phyloP scores from a whole-genome alignment of 2,329 filamentous ascomycete genomes.

The Alternaria sp. region DNA sequence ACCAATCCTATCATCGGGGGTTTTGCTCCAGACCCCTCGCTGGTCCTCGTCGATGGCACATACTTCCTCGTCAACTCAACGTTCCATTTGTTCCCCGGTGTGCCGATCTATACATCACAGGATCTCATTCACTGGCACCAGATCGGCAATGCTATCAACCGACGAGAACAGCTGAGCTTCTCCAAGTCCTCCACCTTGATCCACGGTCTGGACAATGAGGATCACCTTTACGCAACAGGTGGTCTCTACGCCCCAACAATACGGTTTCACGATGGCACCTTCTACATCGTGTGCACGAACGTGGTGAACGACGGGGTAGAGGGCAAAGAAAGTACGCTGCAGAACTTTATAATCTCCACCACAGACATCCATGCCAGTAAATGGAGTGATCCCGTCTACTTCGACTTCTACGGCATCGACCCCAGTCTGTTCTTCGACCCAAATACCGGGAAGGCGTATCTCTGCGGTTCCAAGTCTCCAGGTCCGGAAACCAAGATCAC shows the following conservation, averaged over 20 bases:
- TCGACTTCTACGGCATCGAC: constrained; percentile 22
- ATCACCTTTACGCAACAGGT: constrained; percentile 21
- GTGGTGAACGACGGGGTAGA: constrained; percentile 37
- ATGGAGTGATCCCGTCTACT: constrained; percentile 21
- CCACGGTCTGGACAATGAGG: constrained; percentile 3
- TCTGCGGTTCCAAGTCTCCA: constrained; percentile 27
- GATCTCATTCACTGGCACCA: constrained; percentile 60
- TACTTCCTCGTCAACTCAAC: constrained; percentile 60
- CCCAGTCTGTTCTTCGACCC: constrained; percentile 22
- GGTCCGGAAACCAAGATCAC: constrained; percentile 24
- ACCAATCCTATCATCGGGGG: constrained; percentile 52
- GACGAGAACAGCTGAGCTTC: constrained; percentile 55
- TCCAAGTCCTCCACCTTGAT: constrained; percentile 53
- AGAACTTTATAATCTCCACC: constrained; percentile 40
- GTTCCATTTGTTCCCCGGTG: constrained; percentile 59
- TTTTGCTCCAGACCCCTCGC: constrained; percentile 57
- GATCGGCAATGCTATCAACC: constrained; percentile 54
- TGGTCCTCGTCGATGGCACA: constrained; percentile 50
- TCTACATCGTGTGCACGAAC: constrained; percentile 28
- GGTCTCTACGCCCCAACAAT: constrained; percentile 28
- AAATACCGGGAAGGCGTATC: constrained; percentile 15
- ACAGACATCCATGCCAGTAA: constrained; percentile 13
- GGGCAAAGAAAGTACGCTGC: constrained; percentile 52
- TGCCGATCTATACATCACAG: constrained; percentile 58
- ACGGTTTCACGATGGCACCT: constrained; percentile 18